phyloP scores from a whole-genome alignment of 805 yeast species.

The Lachancea sp. region DNA sequence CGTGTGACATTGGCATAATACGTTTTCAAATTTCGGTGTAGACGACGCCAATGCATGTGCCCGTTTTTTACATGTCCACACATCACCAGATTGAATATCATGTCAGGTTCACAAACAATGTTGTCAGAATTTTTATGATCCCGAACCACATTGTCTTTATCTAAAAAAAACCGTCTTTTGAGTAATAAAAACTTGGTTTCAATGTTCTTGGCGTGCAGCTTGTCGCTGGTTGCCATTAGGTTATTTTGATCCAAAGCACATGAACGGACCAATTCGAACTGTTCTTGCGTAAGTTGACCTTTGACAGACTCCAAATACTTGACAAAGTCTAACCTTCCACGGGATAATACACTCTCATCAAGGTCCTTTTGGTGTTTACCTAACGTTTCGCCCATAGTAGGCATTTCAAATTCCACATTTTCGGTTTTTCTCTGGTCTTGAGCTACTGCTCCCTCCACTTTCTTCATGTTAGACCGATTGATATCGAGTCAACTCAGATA shows the following conservation, averaged over 20 bases:
- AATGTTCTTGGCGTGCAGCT: conserved; percentile 15
- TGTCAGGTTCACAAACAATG: conserved; percentile 28
- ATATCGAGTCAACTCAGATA: neutral
- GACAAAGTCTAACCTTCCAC: conserved; percentile 21
- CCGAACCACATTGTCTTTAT: conserved; percentile 16
- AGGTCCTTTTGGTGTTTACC: neutral
- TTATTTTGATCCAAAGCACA: conserved; percentile 18
- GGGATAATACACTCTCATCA: conserved; percentile 15
- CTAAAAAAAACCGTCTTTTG: conserved; percentile 21
- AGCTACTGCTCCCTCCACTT: conserved; percentile 14
- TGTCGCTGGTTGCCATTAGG: conserved; percentile 16
- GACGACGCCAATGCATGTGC: conserved; percentile 16
- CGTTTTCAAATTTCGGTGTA: conserved; percentile 16
- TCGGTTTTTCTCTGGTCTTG: conserved; percentile 5
- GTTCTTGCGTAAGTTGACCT: conserved; percentile 24
- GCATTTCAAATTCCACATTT: conserved; percentile 13
- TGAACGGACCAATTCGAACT: conserved; percentile 22
- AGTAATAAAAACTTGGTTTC: conserved; percentile 19
- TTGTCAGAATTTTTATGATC: conserved; percentile 21
- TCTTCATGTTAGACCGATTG: neutral
- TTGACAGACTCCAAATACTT: conserved; percentile 18
- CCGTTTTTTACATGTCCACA: conserved; percentile 29
- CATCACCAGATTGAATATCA: conserved; percentile 24
- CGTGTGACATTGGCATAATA: conserved; percentile 25
- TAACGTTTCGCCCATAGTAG: conserved; percentile 2